phyloP scores from a whole-genome alignment of 805 yeast genomes.

The Cyberlindnera euphorbiiphila region DNA sequence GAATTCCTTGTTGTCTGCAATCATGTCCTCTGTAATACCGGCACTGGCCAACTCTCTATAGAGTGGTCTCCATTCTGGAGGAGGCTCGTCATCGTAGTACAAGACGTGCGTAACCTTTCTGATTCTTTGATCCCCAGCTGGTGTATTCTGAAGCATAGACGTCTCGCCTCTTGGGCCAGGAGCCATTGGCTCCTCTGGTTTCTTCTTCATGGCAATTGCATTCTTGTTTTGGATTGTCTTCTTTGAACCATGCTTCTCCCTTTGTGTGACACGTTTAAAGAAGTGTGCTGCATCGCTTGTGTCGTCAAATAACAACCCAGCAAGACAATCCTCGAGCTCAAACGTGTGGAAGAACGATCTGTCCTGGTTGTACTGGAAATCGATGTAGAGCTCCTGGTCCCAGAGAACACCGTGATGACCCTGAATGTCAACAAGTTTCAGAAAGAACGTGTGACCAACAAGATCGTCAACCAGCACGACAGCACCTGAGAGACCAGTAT shows the following conservation, averaged over 20 bases:
- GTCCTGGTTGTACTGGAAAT: conserved; percentile 89
- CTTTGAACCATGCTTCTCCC: conserved; percentile 83
- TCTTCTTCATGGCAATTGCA: conserved; percentile 75
- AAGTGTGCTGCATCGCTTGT: conserved; percentile 84
- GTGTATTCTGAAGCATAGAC: conserved; percentile 22
- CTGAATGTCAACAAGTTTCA: conserved; percentile 80
- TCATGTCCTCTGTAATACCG: conserved; percentile 85
- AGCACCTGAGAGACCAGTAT: conserved; percentile 89
- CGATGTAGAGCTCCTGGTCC: conserved; percentile 94
- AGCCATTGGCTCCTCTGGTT: conserved; percentile 30
- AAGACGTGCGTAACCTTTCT: conserved; percentile 55
- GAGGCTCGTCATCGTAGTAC: conserved; percentile 76
- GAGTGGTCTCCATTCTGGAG: conserved; percentile 78
- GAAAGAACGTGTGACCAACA: conserved; percentile 90
- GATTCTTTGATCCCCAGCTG: conserved; percentile 46
- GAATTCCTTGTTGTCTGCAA: conserved; percentile 79
- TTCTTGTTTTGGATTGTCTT: conserved; percentile 82
- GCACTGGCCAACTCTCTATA: conserved; percentile 69
- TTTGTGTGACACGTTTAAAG: conserved; percentile 65
- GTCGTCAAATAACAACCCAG: conserved; percentile 87
- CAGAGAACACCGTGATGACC: conserved; percentile 87
- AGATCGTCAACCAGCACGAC: conserved; percentile 82
- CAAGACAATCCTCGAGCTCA: conserved; percentile 85
- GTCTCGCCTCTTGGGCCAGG: conserved; percentile 30
- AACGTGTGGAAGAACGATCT: conserved; percentile 92